These are phyloP conservation scores for Adansonia rubrostipa DNA, from an alignment of 441 rosid genomes.

Conservation along the genomic window DNA sequence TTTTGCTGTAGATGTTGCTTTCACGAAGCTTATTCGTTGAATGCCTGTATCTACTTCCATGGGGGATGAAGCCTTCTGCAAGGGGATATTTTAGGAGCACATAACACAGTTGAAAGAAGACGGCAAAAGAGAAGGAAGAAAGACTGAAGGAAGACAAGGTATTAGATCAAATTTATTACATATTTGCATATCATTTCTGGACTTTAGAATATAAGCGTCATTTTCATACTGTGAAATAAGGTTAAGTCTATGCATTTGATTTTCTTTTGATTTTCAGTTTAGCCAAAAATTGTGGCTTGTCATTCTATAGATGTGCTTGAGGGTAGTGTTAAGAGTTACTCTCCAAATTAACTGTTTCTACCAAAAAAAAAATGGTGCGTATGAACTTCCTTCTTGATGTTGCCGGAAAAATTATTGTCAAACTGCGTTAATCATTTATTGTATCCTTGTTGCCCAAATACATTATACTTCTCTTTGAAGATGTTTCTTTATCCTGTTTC, in stretches of 20 bases:
- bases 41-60: constrained; percentile 49
- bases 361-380: not conserved
- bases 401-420: not conserved
- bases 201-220: not conserved
- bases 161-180: constrained; percentile 21
- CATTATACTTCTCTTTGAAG: too few species aligned
- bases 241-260: not conserved
- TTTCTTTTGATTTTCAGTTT: not conserved
- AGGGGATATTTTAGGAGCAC: constrained; percentile 57
- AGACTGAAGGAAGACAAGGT: constrained; percentile 63
- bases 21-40: constrained; percentile 16
- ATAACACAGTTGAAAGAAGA: constrained; percentile 56
- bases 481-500: not conserved
- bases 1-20: not conserved
- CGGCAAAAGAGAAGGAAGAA: constrained; percentile 48
- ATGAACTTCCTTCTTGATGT: not conserved
- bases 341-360: not conserved
- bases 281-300: not conserved
- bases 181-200: constrained; percentile 13
- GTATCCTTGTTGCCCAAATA: not conserved
- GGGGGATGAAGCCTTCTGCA: constrained; percentile 60
- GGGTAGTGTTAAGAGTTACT: not conserved
- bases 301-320: constrained; percentile 7
- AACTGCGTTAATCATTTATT: constrained; percentile 7
- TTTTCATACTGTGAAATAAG: not conserved